A percentile compares a stretch with the other conserved stretches of the same genome.
These are phyloP conservation scores for Stramenopiles sp. DNA, from an alignment of 352 stramenopile species.

Conservation along the genomic window DNA sequence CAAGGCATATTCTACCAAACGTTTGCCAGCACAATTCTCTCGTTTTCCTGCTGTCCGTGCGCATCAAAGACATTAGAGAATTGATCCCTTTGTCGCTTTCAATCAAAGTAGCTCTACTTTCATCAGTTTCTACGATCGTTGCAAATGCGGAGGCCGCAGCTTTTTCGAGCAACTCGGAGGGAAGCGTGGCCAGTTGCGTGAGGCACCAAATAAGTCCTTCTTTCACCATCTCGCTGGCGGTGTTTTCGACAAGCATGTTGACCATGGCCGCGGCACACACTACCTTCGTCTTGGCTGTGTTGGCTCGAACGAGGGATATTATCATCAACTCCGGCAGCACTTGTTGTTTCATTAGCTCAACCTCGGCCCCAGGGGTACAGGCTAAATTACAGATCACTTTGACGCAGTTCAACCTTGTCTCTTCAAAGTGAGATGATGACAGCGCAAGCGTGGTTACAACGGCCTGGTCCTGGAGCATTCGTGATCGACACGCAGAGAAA, in stretches of 20 bases:
- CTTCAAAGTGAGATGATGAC: neutral
- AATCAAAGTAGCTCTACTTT: neutral
- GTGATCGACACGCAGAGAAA: neutral
- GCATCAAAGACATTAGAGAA: neutral
- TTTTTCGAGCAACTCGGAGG: neutral
- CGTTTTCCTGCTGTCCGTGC: neutral
- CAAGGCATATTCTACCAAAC: neutral
- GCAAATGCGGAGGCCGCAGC: neutral
- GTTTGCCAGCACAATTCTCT: conserved; percentile 2
- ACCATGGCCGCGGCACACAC: neutral
- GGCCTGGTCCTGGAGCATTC: neutral
- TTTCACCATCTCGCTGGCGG: neutral
- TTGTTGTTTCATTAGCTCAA: neutral
- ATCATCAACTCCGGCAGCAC: neutral
- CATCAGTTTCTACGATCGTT: neutral
- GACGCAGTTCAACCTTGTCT: neutral
- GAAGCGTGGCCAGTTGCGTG: neutral
- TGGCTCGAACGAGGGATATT: neutral
- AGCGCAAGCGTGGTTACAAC: neutral
- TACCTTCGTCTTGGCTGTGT: neutral
- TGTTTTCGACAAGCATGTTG: neutral
- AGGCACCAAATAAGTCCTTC: neutral
- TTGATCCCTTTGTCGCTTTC: neutral
- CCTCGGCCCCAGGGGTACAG: neutral
- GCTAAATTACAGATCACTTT: neutral